These are phyloP conservation scores for Boletus tomentosulus DNA, from an alignment of 768 basidiomycete species.

Conservation along the genomic window DNA sequence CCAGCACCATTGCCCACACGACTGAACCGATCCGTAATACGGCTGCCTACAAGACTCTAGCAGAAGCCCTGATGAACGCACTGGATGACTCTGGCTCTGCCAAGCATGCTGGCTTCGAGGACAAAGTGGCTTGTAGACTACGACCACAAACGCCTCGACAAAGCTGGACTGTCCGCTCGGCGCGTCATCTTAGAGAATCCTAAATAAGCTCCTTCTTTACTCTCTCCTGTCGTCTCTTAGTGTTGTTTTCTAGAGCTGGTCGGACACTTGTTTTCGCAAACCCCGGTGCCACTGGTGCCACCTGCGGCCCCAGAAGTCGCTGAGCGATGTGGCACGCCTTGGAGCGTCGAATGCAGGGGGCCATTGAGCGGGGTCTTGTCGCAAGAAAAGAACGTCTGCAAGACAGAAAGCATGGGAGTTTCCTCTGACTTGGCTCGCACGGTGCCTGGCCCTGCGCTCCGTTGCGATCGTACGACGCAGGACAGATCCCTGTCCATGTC, in stretches of 20 bases:
- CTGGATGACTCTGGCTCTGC: slow-evolving; percentile 91
- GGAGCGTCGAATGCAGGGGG: slow-evolving; percentile 33
- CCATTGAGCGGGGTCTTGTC: slow-evolving; percentile 28
- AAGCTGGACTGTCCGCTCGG: slow-evolving; percentile 64
- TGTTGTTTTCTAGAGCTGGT: slow-evolving; percentile 64
- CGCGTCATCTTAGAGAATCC: slow-evolving; percentile 64
- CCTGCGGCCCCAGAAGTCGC: slow-evolving; percentile 35
- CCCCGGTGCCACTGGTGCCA: slow-evolving; percentile 38
- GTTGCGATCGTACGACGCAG: slow-evolving; percentile 56
- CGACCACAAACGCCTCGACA: slow-evolving; percentile 79
- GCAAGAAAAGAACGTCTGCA: slow-evolving; percentile 20
- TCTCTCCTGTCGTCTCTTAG: neutral
- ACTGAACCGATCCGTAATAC: slow-evolving; percentile 98
- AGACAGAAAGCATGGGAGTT: neutral
- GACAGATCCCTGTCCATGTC: slow-evolving; percentile 76
- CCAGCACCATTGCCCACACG: slow-evolving; percentile 78
- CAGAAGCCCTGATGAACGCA: slow-evolving; percentile 87
- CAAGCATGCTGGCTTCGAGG: slow-evolving; percentile 94
- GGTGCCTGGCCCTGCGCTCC: slow-evolving; percentile 47
- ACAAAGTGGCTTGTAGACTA: slow-evolving; percentile 82
- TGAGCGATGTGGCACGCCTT: slow-evolving; percentile 34
- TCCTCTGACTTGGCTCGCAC: slow-evolving; percentile 71
- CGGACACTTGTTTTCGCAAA: slow-evolving; percentile 66
- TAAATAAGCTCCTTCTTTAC: slow-evolving; percentile 56
- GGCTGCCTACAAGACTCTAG: slow-evolving; percentile 85